Percentiles rank a stretch among this genome's conserved stretches.
Conservation (phyloP, 2,329 filamentous ascomycete genomes). For the Aureobasidium sp. region DNA sequence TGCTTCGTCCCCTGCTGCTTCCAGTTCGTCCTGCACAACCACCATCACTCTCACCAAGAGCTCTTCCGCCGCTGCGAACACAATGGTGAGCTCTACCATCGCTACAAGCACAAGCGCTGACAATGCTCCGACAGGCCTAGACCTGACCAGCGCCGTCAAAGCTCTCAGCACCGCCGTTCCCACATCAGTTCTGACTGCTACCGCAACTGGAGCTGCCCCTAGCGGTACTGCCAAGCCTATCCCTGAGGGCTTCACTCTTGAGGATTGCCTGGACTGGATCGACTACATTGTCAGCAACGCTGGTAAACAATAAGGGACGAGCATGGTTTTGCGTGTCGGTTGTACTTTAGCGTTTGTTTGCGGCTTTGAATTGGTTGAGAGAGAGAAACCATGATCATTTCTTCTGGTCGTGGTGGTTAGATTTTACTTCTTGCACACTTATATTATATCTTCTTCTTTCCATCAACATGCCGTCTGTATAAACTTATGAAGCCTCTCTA, state of each 20-base stretch:
- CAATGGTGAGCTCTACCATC: neutral
- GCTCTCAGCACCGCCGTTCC: conserved; percentile 18
- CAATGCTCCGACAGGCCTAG: neutral
- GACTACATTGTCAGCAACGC: conserved; percentile 12
- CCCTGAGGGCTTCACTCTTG: conserved; percentile 15
- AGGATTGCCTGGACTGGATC: conserved; percentile 19
- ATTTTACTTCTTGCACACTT: neutral
- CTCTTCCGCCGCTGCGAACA: conserved; percentile 1
- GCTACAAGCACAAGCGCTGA: neutral
- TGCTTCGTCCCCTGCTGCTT: conserved; percentile 10
- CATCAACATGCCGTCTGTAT: neutral
- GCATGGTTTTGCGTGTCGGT: neutral
- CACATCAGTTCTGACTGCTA: conserved; percentile 14
- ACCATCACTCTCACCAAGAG: conserved; percentile 13
- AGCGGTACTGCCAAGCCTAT: conserved; percentile 14
- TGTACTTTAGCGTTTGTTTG: neutral
- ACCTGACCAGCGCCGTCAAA: conserved; percentile 13
- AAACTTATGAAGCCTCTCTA: neutral
- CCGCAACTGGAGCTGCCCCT: conserved; percentile 14
- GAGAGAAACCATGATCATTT: neutral
- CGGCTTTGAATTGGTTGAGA: neutral
- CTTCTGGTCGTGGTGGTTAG: neutral
- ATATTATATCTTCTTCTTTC: neutral
- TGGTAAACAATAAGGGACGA: neutral
- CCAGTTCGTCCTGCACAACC: conserved; percentile 10